A percentile compares a stretch with the other conserved stretches of the same genome.
These are phyloP conservation scores for Dendrobium catenatum DNA, from an alignment of 106 monocot species.

Conservation along the genomic window DNA sequence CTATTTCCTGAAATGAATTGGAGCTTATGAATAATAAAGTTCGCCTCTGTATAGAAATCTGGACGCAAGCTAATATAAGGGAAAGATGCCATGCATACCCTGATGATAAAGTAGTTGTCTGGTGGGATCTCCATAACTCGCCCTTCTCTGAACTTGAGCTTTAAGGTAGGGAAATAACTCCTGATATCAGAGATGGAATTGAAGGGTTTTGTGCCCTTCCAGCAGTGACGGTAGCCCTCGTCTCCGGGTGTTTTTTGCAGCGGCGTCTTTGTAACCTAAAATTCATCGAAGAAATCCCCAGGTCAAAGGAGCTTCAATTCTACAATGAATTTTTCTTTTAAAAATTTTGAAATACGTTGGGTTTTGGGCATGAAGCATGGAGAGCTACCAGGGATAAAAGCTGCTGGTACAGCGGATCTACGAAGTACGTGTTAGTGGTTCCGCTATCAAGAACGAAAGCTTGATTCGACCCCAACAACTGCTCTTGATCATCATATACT, in stretches of 20 bases:
- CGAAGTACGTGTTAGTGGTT: no score
- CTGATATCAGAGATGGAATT: constrained; percentile 33
- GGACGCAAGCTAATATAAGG: not conserved
- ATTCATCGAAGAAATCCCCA: no score
- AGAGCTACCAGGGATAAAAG: no score
- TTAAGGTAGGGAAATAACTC: constrained; percentile 1
- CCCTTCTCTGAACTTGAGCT: no score
- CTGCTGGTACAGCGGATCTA: no score
- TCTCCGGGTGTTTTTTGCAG: constrained; percentile 45
- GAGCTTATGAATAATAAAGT: not conserved
- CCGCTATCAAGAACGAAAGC: no score
- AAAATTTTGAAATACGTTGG: no score
- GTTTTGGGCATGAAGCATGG: no score
- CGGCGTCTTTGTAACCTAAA: constrained; percentile 7
- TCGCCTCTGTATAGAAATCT: not conserved
- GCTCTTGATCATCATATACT: no score
- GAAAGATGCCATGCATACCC: constrained; percentile 24
- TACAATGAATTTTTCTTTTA: no score
- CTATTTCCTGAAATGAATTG: constrained; percentile 39
- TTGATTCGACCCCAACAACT: no score
- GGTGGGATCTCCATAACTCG: constrained; percentile 28
- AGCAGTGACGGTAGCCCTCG: constrained; percentile 47
- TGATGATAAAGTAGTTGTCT: constrained; percentile 42
- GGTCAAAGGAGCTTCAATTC: no score
- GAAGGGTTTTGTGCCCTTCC: constrained; percentile 72